These are phyloP conservation scores for Teratosphaeria epicoccoides DNA, from an alignment of 2,329 filamentous ascomycete genomes.

Conservation along the genomic window DNA sequence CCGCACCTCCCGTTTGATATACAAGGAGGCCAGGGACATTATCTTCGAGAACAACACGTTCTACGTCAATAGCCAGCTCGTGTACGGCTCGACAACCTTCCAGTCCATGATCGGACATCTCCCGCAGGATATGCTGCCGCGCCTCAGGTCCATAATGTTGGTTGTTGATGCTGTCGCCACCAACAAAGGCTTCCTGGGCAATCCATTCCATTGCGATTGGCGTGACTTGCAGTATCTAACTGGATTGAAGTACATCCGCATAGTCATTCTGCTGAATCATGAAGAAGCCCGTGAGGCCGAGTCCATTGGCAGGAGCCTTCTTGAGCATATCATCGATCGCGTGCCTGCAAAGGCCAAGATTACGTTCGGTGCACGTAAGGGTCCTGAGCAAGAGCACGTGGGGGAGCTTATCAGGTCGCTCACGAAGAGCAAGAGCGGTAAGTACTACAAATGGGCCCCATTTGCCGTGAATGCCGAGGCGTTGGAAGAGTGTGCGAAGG, in stretches of 20 bases:
- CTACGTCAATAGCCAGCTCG: constrained; percentile 14
- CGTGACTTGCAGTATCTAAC: not conserved
- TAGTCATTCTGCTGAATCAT: not conserved
- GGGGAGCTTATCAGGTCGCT: constrained; percentile 4
- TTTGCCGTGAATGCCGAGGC: not conserved
- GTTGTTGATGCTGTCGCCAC: not conserved
- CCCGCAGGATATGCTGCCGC: constrained; percentile 4
- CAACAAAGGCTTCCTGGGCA: not conserved
- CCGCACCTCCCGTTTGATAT: constrained; percentile 24
- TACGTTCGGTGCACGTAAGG: constrained; percentile 5
- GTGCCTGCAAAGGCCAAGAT: constrained; percentile 9
- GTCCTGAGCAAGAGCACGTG: constrained; percentile 8
- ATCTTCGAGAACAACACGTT: constrained; percentile 29
- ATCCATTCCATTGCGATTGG: not conserved
- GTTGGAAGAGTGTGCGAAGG: not conserved
- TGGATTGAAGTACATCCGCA: not conserved
- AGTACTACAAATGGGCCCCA: not conserved
- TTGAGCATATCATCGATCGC: constrained; percentile 14
- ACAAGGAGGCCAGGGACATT: constrained; percentile 26
- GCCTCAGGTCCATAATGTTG: not conserved
- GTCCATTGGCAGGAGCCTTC: constrained; percentile 3
- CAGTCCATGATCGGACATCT: not conserved
- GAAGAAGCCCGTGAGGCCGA: constrained; percentile 5
- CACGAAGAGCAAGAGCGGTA: not conserved
- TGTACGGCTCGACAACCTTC: not conserved